Conservation (phyloP, 495 filamentous ascomycete species). For the Penicillium angulare region DNA sequence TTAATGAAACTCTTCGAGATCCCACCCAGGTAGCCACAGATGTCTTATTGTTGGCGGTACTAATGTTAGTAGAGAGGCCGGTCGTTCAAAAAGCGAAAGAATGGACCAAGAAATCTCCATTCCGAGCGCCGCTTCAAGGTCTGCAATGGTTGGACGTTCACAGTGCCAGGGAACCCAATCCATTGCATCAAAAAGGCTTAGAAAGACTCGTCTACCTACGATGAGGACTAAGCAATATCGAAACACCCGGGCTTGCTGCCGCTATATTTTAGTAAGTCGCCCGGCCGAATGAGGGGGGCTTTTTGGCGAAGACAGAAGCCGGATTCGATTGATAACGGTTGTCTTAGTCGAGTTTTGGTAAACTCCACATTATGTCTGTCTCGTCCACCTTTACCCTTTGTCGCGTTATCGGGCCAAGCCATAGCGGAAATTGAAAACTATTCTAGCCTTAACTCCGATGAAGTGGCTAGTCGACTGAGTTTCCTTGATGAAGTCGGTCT, state of each 20-base stretch:
- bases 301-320: no score
- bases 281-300: background rate
- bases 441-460: no score
- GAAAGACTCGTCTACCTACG: background rate
- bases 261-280: background rate
- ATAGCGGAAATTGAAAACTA: background rate
- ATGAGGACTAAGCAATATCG: background rate
- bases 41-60: background rate
- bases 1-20: background rate
- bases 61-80: background rate
- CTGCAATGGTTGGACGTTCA: conserved; percentile 3
- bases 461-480: background rate
- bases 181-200: background rate
- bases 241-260: background rate
- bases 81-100: background rate
- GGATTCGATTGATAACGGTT: background rate
- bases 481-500: background rate
- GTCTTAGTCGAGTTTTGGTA: background rate
- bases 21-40: background rate
- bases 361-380: background rate
- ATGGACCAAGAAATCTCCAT: background rate
- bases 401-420: background rate
- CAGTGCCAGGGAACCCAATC: background rate
- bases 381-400: background rate
- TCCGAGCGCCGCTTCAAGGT: conserved; percentile 1